Evolutionary conservation across 2,329 filamentous ascomycete species (phyloP).

Genomic region (Metarhizium sp.): DNA sequence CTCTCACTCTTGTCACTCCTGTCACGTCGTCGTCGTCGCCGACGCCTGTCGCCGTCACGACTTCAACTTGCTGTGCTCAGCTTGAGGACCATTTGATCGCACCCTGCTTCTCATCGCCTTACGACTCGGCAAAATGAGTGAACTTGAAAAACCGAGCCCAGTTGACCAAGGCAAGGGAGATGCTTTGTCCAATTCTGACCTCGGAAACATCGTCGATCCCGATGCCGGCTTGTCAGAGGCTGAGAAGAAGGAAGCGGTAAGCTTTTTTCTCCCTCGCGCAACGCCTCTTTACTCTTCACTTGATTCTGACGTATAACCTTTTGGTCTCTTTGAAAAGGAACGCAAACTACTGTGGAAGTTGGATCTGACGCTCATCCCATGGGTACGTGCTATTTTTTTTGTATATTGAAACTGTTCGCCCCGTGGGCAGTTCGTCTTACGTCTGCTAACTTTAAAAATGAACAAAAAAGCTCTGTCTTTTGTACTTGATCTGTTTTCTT

Average conservation of each 20-base stretch:
- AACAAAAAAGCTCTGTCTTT: slow-evolving; percentile 45
- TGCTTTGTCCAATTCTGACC: slow-evolving; percentile 19
- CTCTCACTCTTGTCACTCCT: not conserved
- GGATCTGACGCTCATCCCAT: slow-evolving; percentile 52
- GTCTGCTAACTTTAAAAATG: not conserved
- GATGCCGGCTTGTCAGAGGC: slow-evolving; percentile 56
- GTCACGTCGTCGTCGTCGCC: not conserved
- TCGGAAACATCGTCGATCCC: slow-evolving; percentile 22
- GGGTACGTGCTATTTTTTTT: slow-evolving; percentile 25
- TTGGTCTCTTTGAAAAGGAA: slow-evolving; percentile 34
- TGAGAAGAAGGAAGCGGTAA: slow-evolving; percentile 52
- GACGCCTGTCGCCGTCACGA: not conserved
- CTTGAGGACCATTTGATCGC: not conserved
- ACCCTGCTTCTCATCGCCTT: not conserved
- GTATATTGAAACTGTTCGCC: not conserved
- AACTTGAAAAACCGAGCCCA: slow-evolving; percentile 17
- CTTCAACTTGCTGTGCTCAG: not conserved
- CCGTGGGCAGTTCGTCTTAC: too few species aligned
- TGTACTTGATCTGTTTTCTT: slow-evolving; percentile 68
- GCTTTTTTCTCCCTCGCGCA: slow-evolving; percentile 14
- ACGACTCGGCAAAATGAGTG: slow-evolving; percentile 19
- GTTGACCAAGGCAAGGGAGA: slow-evolving; percentile 14
- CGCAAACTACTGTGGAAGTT: slow-evolving; percentile 52
- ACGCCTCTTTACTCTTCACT: not conserved
- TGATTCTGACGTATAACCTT: not conserved